These are phyloP conservation scores for Penicillium paxilli DNA, from an alignment of 495 filamentous ascomycete genomes.

Conservation along the genomic window DNA sequence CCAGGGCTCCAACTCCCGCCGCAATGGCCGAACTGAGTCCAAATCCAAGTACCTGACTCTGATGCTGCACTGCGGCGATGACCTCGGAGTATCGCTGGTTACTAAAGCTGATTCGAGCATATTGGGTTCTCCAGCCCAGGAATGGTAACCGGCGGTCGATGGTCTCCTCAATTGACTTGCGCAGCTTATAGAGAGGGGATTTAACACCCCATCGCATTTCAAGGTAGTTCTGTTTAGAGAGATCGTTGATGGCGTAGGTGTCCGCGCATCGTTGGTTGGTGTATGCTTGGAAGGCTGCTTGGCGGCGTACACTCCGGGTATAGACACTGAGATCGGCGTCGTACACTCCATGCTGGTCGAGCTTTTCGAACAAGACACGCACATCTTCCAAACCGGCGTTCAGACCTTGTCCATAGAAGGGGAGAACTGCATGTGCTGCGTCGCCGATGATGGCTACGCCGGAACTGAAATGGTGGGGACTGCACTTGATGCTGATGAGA, in stretches of 20 bases:
- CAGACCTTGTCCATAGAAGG: slow-evolving; percentile 90
- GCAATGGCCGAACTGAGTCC: slow-evolving; percentile 31
- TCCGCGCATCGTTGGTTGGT: slow-evolving; percentile 69
- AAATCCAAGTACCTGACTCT: slow-evolving; percentile 59
- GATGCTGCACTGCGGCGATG: slow-evolving; percentile 60
- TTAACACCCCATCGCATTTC: slow-evolving; percentile 89
- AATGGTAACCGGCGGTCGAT: slow-evolving; percentile 72
- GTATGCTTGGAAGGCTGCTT: slow-evolving; percentile 70
- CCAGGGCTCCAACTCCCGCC: slow-evolving; percentile 21
- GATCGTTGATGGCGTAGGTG: slow-evolving; percentile 86
- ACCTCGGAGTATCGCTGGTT: slow-evolving; percentile 91
- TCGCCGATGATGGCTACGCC: slow-evolving; percentile 89
- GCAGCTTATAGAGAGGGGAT: slow-evolving; percentile 68
- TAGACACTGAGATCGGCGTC: slow-evolving; percentile 28
- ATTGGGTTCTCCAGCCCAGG: slow-evolving; percentile 88
- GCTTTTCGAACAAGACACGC: slow-evolving; percentile 70
- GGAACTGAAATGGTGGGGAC: slow-evolving; percentile 75
- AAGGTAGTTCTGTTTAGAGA: slow-evolving; percentile 86
- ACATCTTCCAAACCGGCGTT: slow-evolving; percentile 87
- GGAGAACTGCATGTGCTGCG: slow-evolving; percentile 96
- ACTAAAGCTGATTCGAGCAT: slow-evolving; percentile 87
- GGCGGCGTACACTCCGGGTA: slow-evolving; percentile 42
- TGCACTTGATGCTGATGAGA: slow-evolving; percentile 88
- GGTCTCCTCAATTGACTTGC: slow-evolving; percentile 86
- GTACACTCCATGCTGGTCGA: slow-evolving; percentile 64